These are phyloP conservation scores for Garcileccinum viscosum DNA, from an alignment of 1,284 basidiomycete genomes.

Conservation along the genomic window DNA sequence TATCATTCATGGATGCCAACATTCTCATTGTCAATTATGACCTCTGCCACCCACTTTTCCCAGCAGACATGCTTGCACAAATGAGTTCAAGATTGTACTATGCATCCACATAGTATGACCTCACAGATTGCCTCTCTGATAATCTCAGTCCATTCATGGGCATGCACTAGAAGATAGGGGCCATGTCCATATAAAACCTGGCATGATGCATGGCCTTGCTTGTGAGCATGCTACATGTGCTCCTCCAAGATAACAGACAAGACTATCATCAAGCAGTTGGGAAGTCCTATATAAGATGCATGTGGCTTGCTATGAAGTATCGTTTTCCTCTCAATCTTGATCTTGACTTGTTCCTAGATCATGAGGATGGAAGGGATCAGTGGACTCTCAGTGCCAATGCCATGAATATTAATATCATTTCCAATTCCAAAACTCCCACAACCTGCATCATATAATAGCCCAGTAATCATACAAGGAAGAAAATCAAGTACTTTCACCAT, in stretches of 20 bases:
- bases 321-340: constrained; percentile 36
- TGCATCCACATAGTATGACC: constrained; percentile 43
- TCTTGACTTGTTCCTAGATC: constrained; percentile 4
- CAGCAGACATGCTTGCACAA: not conserved
- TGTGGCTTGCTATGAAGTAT: constrained; percentile 61
- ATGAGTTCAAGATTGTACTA: constrained; percentile 39
- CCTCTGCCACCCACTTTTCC: not conserved
- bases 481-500: constrained; percentile 51
- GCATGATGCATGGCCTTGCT: constrained; percentile 52
- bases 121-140: constrained; percentile 44
- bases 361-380: not conserved
- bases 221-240: constrained; percentile 45
- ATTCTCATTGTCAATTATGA: not conserved
- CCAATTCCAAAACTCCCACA: not conserved
- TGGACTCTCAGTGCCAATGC: not conserved
- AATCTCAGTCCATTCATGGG: constrained; percentile 47
- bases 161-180: constrained; percentile 60
- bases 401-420: not conserved
- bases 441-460: not conserved
- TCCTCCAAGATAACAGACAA: constrained; percentile 40
- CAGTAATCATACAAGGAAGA: constrained; percentile 9
- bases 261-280: constrained; percentile 27
- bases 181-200: constrained; percentile 44
- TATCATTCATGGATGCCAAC: not conserved
- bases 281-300: constrained; percentile 19